These are phyloP conservation scores for Malus fusca DNA, from an alignment of 306 rosid genomes.

Conservation along the genomic window DNA sequence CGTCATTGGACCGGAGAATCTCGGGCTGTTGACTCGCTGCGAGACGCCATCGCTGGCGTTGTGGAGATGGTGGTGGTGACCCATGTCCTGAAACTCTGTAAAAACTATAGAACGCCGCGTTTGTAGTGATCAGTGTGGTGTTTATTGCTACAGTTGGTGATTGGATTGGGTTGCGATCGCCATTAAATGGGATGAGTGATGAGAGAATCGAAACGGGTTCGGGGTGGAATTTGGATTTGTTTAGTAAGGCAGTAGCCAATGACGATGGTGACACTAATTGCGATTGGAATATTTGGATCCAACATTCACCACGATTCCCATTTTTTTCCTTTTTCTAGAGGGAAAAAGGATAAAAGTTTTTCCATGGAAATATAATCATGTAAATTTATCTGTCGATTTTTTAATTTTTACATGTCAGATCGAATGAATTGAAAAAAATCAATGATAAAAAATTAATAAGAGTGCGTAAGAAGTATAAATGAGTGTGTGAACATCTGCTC, in stretches of 20 bases:
- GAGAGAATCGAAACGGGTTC: neutral
- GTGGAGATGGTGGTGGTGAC: constrained; percentile 52
- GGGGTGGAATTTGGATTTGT: neutral
- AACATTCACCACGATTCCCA: neutral
- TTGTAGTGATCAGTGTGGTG: neutral
- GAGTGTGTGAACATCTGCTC: no score
- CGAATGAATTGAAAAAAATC: no score
- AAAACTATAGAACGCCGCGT: neutral
- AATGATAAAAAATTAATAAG: no score
- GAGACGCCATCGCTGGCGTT: constrained; percentile 65
- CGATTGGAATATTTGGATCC: neutral
- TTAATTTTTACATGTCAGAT: no score
- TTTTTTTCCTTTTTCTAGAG: neutral
- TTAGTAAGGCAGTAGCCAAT: neutral
- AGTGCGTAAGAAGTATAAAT: no score
- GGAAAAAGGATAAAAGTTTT: no score
- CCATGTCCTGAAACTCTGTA: constrained; percentile 25
- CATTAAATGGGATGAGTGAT: neutral
- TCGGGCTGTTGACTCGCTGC: constrained; percentile 82
- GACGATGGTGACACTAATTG: neutral
- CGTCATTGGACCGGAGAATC: constrained; percentile 89
- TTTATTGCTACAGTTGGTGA: neutral
- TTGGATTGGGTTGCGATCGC: constrained; percentile 35
- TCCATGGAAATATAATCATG: no score
- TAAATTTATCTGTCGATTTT: no score